Percentiles rank a stretch among this genome's conserved stretches.
phyloP scores from a whole-genome alignment of 768 basidiomycete species.

The Podaxis rugospora region DNA sequence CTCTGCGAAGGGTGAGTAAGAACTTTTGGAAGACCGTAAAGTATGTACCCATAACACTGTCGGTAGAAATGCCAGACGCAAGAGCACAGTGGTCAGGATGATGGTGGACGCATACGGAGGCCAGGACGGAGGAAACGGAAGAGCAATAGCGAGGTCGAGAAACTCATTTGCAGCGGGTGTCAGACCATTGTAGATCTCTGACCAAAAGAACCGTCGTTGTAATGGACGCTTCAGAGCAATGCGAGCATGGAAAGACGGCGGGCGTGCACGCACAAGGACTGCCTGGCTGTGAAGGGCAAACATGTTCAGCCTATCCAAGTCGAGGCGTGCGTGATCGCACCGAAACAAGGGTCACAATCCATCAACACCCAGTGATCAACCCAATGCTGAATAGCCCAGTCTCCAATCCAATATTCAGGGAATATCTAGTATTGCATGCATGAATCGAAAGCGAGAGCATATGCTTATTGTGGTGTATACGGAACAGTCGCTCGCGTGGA shows the following conservation, averaged over 20 bases:
- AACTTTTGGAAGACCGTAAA: not conserved
- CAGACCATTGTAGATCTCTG: constrained; percentile 16
- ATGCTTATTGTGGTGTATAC: constrained; percentile 20
- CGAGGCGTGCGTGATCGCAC: constrained; percentile 1
- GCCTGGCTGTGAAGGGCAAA: constrained; percentile 13
- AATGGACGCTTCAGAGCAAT: not conserved
- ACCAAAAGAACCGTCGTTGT: constrained; percentile 4
- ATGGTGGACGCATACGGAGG: constrained; percentile 76
- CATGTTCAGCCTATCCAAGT: not conserved
- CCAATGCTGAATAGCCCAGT: too few species aligned
- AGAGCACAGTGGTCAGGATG: constrained; percentile 58
- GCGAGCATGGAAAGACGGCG: not conserved
- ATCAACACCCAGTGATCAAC: not conserved
- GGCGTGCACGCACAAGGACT: constrained; percentile 1
- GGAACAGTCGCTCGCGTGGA: constrained; percentile 3
- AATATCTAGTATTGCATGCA: not conserved
- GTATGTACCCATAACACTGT: constrained; percentile 70
- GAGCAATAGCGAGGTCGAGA: constrained; percentile 68
- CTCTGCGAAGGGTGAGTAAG: constrained; percentile 36
- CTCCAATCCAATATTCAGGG: too few species aligned
- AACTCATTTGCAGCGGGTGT: constrained; percentile 55
- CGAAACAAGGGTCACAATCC: not conserved
- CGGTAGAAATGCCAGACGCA: constrained; percentile 63
- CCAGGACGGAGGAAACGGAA: constrained; percentile 65
- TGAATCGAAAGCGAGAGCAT: constrained; percentile 14